phyloP scores from a whole-genome alignment of 257 asterid species.

The Nicotiana knightiana region DNA sequence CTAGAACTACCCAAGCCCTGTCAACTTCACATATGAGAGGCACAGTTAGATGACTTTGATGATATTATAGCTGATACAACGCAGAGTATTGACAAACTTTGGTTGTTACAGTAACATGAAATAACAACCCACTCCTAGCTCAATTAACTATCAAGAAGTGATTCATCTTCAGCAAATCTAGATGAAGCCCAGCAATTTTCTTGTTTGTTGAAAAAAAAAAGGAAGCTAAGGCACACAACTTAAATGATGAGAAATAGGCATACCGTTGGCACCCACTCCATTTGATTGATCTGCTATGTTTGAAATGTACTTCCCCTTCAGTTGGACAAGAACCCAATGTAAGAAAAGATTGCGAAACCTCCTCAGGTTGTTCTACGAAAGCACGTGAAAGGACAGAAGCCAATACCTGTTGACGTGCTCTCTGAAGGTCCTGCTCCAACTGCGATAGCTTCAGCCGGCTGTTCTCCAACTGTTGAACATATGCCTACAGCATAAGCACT shows the following conservation, averaged over 20 bases:
- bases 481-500: constrained; percentile 47
- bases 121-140: background rate
- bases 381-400: background rate
- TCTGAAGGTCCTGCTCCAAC: constrained; percentile 88
- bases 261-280: constrained; percentile 60
- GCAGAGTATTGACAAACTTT: background rate
- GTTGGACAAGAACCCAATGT: constrained; percentile 1
- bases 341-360: background rate
- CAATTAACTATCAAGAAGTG: background rate
- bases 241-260: constrained; percentile 13
- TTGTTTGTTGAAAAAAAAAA: background rate
- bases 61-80: background rate
- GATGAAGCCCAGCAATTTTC: background rate
- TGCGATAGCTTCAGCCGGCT: constrained; percentile 85
- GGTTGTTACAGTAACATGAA: background rate
- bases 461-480: constrained; percentile 92
- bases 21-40: background rate
- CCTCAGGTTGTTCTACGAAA: background rate
- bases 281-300: constrained; percentile 73
- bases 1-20: background rate
- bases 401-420: constrained; percentile 68
- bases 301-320: constrained; percentile 58
- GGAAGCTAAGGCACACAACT: background rate
- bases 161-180: background rate
- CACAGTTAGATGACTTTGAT: background rate